Conservation (phyloP, 1,139 yeast genomes). For the Diutina catenulata region DNA sequence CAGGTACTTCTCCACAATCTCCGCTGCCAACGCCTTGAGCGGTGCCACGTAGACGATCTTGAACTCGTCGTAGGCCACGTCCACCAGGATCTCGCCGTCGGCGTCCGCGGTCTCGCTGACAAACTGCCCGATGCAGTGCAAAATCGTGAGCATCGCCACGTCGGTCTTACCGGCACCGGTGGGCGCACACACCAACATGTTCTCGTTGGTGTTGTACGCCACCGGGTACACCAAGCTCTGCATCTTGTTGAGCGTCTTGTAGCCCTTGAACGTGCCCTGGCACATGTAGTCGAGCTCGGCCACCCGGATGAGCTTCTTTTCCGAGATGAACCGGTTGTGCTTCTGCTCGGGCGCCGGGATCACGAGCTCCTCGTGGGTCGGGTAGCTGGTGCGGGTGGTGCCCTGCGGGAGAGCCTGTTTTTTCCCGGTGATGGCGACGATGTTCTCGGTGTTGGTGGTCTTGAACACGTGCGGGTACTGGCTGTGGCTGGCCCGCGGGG, state of each 20-base stretch:
- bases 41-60: slow-evolving; percentile 95
- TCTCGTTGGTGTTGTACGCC: slow-evolving; percentile 87
- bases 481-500: slow-evolving; percentile 12
- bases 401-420: slow-evolving; percentile 74
- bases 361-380: slow-evolving; percentile 69
- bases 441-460: slow-evolving; percentile 52
- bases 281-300: slow-evolving; percentile 64
- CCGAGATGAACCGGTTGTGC: slow-evolving; percentile 35
- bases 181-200: slow-evolving; percentile 97
- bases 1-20: slow-evolving; percentile 83
- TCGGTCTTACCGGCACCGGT: slow-evolving; percentile 99
- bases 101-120: slow-evolving; percentile 24
- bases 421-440: slow-evolving; percentile 69
- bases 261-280: slow-evolving; percentile 70
- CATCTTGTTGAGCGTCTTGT: slow-evolving; percentile 70
- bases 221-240: slow-evolving; percentile 88
- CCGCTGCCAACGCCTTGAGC: slow-evolving; percentile 92
- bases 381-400: slow-evolving; percentile 50
- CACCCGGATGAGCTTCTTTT: slow-evolving; percentile 45
- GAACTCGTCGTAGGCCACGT: slow-evolving; percentile 69
- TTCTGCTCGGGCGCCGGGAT: slow-evolving; percentile 63
- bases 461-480: slow-evolving; percentile 83
- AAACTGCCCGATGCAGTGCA: slow-evolving; percentile 69
- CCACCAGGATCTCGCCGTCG: slow-evolving; percentile 34
- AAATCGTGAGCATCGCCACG: slow-evolving; percentile 77